These are phyloP conservation scores for Torulaspora microellipsoides DNA, from an alignment of 805 yeast genomes.

Conservation along the genomic window DNA sequence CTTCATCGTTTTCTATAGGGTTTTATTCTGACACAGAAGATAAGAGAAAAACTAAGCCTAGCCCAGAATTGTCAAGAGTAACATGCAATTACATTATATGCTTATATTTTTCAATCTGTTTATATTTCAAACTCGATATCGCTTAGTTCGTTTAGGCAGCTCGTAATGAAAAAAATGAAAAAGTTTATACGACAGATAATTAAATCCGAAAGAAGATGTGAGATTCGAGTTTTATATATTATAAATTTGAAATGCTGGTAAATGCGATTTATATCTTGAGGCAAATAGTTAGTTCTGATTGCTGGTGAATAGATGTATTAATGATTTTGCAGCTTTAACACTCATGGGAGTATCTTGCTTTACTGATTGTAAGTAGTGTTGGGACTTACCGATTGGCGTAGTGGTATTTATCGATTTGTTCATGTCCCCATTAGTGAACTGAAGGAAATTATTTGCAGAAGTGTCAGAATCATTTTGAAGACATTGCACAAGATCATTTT, in stretches of 20 bases:
- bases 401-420: slow-evolving; percentile 6
- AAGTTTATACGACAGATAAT: too few species aligned
- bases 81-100: too few species aligned
- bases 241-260: slow-evolving; percentile 1
- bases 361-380: slow-evolving; percentile 1
- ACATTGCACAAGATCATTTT: not conserved
- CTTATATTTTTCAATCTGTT: too few species aligned
- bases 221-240: too few species aligned
- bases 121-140: too few species aligned
- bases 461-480: not conserved
- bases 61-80: too few species aligned
- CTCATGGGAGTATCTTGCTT: slow-evolving; percentile 33
- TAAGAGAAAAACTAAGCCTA: too few species aligned
- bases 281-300: slow-evolving; percentile 7
- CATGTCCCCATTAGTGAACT: slow-evolving; percentile 1
- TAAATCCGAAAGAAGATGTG: too few species aligned
- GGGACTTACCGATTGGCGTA: slow-evolving; percentile 11
- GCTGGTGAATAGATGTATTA: slow-evolving; percentile 32
- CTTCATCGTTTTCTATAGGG: slow-evolving; percentile 17
- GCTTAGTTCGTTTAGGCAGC: too few species aligned
- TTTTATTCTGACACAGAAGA: too few species aligned
- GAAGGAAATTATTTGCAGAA: slow-evolving; percentile 5
- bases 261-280: not conserved
- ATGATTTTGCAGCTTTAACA: slow-evolving; percentile 35
- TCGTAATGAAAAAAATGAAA: too few species aligned